phyloP scores from a whole-genome alignment of 345 rosid species.

The Geranium rotundifolium region DNA sequence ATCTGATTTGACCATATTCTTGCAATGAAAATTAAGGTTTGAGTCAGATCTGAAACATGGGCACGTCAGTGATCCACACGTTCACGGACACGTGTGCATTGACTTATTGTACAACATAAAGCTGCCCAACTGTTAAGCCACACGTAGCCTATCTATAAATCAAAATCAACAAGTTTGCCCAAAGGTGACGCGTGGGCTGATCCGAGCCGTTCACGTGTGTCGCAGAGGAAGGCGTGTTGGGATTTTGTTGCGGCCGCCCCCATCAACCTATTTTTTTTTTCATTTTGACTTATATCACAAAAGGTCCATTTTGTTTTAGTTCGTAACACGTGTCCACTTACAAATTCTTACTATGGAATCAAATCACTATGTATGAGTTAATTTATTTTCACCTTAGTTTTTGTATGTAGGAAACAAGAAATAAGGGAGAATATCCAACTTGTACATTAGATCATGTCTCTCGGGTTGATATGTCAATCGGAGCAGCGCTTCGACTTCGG shows the following conservation, averaged over 20 bases:
- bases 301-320: not conserved
- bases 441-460: too few species aligned
- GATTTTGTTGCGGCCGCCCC: not conserved
- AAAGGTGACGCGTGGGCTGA: not conserved
- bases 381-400: too few species aligned
- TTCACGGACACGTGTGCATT: not conserved
- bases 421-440: too few species aligned
- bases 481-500: too few species aligned
- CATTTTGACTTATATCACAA: not conserved
- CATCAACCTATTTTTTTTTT: not conserved
- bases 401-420: too few species aligned
- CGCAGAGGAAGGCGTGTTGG: not conserved
- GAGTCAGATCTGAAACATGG: not conserved
- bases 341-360: too few species aligned
- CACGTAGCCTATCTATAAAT: not conserved
- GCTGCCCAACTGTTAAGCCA: not conserved
- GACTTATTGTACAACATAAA: not conserved
- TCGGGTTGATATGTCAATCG: too few species aligned
- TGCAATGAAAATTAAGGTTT: too few species aligned
- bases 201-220: not conserved
- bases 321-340: not conserved
- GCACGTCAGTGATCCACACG: not conserved
- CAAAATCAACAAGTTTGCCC: not conserved
- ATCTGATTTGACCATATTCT: too few species aligned
- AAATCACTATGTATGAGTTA: too few species aligned